Evolutionary conservation across 768 basidiomycete species (phyloP), one percentile per base, ranked within the genome.

Genomic region (Auriculariales sp.): DNA sequence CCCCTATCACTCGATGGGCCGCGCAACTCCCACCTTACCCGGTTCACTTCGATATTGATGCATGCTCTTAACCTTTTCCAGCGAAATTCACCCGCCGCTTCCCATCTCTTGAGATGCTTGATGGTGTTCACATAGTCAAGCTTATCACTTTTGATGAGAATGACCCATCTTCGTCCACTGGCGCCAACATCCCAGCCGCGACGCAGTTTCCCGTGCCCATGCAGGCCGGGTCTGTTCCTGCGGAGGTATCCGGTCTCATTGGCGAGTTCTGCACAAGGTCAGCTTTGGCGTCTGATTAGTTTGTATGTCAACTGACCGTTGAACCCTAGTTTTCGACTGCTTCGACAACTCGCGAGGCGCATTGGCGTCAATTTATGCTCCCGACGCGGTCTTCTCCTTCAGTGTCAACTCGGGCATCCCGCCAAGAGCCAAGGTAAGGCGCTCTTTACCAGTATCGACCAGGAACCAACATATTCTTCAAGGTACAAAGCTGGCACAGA

Each of bases 351-450:
- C 86, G 54, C 79, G 94, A 15, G 64, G 72, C 0, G 65, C 70
- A 0, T 72, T 97, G 4, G 58, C 75, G 14, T 71, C 81, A 42
- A 88, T 74, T 17, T 99, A 98, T 61, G 77, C 86, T 52, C 78
- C 85, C 1, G 67, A 75, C 10, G 86, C 93, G n/a, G 93, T 91
- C 6, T 92, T 97, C 62, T 95, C 92, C 1, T 85, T 82, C 61
- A 84, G 83, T 17, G 77, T 78, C 57, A 93, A 92, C 61, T 93
- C 92, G 1, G 61, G 75, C 4, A 84, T 93, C 53, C 88, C 88
- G 3, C 62, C 72, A 5, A 83, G 92, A 14, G 85, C 88, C 0
- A 75, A 85, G 44, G 70, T 85, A 74, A 81, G 60, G 82, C 81
- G 19, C 71, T 79, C n/a, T n/a, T n/a, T n/a, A n/a, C n/a, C n/a